These are phyloP conservation scores for Coemansia sp. DNA, from an alignment of 192 early-diverging fungal species.

Conservation along the genomic window DNA sequence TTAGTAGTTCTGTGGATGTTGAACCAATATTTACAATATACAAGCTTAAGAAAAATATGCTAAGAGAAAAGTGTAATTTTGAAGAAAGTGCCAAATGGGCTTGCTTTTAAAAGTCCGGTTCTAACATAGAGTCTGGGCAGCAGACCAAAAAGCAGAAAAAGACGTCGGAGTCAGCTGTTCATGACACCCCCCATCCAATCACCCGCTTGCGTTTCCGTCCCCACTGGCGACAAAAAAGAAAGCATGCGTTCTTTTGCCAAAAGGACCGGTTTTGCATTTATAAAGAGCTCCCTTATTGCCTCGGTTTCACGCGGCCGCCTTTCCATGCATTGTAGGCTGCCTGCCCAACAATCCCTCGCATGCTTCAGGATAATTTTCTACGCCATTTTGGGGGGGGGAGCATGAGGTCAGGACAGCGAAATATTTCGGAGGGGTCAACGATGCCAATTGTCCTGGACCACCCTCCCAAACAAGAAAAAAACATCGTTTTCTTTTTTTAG, in stretches of 20 bases:
- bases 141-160: constrained; percentile 3
- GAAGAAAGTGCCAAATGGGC: not conserved
- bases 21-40: constrained; percentile 3
- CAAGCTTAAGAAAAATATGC: not conserved
- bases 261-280: constrained; percentile 12
- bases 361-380: too few species aligned
- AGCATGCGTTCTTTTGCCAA: constrained; percentile 11
- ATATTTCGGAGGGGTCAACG: too few species aligned
- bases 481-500: too few species aligned
- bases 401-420: too few species aligned
- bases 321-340: constrained; percentile 1
- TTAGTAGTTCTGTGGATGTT: not conserved
- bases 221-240: not conserved
- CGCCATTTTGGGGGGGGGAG: too few species aligned
- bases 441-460: too few species aligned
- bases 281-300: not conserved
- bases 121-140: not conserved
- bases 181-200: constrained; percentile 3
- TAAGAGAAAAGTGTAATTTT: too few species aligned
- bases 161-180: constrained; percentile 5
- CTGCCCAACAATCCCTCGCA: too few species aligned
- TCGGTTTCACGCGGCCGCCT: constrained; percentile 3
- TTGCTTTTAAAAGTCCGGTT: constrained; percentile 3
- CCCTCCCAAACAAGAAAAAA: too few species aligned
- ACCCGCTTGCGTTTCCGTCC: not conserved